phyloP scores from a whole-genome alignment of 495 filamentous ascomycete species.

The Trichoderma erinaceum region DNA sequence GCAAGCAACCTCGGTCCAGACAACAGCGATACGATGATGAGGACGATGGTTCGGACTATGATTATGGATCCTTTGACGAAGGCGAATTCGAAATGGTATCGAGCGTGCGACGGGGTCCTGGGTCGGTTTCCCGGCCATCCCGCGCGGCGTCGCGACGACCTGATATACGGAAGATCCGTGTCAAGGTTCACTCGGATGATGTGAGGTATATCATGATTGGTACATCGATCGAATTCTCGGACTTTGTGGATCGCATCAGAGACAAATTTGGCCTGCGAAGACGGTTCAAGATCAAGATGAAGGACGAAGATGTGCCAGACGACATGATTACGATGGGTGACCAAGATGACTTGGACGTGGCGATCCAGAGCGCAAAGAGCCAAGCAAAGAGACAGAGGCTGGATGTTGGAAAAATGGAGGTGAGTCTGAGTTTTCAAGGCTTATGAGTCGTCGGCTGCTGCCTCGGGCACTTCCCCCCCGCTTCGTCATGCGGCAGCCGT shows the following conservation, averaged over 20 bases:
- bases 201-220: constrained; percentile 91
- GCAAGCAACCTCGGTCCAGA: constrained; percentile 30
- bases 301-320: constrained; percentile 65
- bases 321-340: constrained; percentile 97
- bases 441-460: neutral
- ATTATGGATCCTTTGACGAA: constrained; percentile 62
- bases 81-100: constrained; percentile 80
- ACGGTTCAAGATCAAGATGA: constrained; percentile 76
- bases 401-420: constrained; percentile 95
- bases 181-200: constrained; percentile 89
- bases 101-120: constrained; percentile 33
- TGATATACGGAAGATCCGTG: constrained; percentile 58
- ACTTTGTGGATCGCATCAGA: constrained; percentile 68
- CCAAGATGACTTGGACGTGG: constrained; percentile 90
- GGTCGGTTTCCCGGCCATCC: constrained; percentile 34
- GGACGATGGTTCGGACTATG: constrained; percentile 63
- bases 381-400: constrained; percentile 63
- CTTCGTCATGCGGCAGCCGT: neutral
- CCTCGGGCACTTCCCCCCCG: neutral
- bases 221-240: constrained; percentile 62
- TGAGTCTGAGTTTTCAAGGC: constrained; percentile 41
- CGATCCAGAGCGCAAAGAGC: constrained; percentile 59
- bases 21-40: constrained; percentile 61
- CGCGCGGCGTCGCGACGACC: constrained; percentile 42
- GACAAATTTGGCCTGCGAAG: constrained; percentile 71